Conservation (phyloP, 2,329 filamentous ascomycete species). For the Bimuria novae-zelandiae region DNA sequence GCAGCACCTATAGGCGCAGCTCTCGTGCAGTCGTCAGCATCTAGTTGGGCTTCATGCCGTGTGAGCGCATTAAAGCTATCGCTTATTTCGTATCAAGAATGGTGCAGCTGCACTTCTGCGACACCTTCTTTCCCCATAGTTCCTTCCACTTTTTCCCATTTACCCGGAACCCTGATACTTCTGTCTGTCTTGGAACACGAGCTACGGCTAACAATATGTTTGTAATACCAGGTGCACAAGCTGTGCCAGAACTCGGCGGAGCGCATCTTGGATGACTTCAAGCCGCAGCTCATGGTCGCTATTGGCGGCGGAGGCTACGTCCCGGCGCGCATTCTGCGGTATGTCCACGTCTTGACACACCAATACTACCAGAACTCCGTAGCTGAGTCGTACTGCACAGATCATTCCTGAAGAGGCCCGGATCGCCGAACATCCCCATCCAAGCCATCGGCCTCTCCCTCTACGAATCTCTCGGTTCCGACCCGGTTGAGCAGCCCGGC, state of each 20-base stretch:
- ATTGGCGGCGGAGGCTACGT: constrained; percentile 98
- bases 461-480: constrained; percentile 80
- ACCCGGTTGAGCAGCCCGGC: constrained; percentile 74
- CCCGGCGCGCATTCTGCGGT: constrained; percentile 91
- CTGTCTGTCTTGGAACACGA: neutral
- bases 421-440: constrained; percentile 93
- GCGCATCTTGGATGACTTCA: constrained; percentile 80
- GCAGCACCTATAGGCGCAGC: constrained; percentile 7
- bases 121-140: neutral
- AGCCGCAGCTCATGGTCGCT: constrained; percentile 96
- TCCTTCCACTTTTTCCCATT: constrained; percentile 6
- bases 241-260: constrained; percentile 87
- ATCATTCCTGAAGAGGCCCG: constrained; percentile 92
- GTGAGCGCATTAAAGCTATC: neutral
- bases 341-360: constrained; percentile 23
- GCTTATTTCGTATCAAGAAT: neutral
- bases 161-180: constrained; percentile 4
- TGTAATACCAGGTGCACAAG: constrained; percentile 78
- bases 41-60: constrained; percentile 2
- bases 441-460: constrained; percentile 98
- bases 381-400: constrained; percentile 18
- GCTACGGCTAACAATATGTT: neutral
- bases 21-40: neutral
- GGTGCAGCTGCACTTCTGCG: neutral
- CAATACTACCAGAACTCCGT: neutral